Percentiles rank a stretch among this genome's conserved stretches.
Conservation (phyloP, 805 yeast genomes). For the Brettanomyces bruxellensis region DNA sequence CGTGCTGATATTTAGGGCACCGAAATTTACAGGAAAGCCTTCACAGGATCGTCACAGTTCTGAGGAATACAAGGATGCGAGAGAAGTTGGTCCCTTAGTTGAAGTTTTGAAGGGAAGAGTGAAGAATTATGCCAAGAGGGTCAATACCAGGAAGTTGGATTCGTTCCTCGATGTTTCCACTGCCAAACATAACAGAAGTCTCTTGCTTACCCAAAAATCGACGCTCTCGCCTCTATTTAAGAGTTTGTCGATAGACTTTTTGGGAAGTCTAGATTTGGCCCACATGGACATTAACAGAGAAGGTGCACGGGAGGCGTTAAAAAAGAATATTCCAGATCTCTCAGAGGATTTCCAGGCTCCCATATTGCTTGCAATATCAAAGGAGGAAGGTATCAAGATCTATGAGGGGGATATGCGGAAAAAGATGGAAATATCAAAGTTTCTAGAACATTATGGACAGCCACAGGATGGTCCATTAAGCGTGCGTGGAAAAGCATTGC, state of each 20-base stretch:
- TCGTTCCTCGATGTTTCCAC: constrained; percentile 15
- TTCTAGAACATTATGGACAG: constrained; percentile 20
- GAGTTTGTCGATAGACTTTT: constrained; percentile 61
- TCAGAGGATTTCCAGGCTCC: constrained; percentile 15
- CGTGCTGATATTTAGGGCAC: constrained; percentile 72
- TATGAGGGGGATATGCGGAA: constrained; percentile 20
- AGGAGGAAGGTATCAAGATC: constrained; percentile 10
- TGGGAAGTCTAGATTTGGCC: constrained; percentile 41
- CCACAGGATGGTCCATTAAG: constrained; percentile 29
- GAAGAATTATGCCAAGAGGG: constrained; percentile 55
- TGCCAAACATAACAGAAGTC: constrained; percentile 25
- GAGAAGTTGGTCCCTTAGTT: constrained; percentile 45
- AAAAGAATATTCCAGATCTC: constrained; percentile 6
- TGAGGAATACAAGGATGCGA: constrained; percentile 54
- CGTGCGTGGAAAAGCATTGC: constrained; percentile 14
- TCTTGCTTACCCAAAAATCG: constrained; percentile 45
- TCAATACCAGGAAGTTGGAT: constrained; percentile 27
- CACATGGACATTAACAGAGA: constrained; percentile 27
- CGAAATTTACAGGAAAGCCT: constrained; percentile 31
- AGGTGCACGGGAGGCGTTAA: constrained; percentile 9
- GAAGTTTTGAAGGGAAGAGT: constrained; percentile 48
- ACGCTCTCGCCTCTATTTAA: constrained; percentile 48
- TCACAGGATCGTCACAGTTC: constrained; percentile 16
- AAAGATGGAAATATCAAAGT: constrained; percentile 25
- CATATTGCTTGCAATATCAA: constrained; percentile 15